Base-by-base conservation (phyloP, 2,329 filamentous ascomycete species). In the Penicillium sp. region DNA sequence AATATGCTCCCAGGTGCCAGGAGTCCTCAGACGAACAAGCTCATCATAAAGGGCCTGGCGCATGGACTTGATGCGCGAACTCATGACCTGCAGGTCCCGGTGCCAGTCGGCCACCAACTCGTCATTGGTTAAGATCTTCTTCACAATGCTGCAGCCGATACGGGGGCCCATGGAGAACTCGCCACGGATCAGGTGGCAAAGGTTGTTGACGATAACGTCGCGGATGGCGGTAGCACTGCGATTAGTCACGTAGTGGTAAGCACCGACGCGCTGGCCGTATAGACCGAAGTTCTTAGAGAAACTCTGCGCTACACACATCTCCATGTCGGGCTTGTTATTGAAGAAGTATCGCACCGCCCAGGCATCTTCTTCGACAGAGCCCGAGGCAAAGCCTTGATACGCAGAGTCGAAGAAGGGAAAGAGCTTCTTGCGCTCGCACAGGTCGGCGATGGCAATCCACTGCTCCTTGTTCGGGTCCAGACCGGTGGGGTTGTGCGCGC, bases 341-440 rank as follows among this genome's bases (percentile, higher is more conserved):
- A 96, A 84, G 74, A 98, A 97, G 83, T 96, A 90, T 67, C 91
- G 90, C 63, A 98, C 88, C 14, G 94, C 91, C 82, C 88, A 92
- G 62, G 91, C 92, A 74, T 99, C 95, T 60, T 88, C 87, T 69
- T 86, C 86, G 38, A 96, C 85, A 73, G 95, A 89, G 53, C 95
- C 95, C 2, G 94, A 96, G 1, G 94, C 94, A 73, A 98, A 99
- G 48, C 95, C 95, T 79, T 98, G 95, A 82, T 99, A 99, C 57
- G 94, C 94, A 61, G 88, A 92, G 82, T 99, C 95, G 79, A 99
- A 98, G 86, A 98, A 97, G 68, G 94, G 94, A 80, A 98, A 96
- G 77, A 96, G 91, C 66, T 87, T 87, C 83, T 91, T 95, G 72
- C 86, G 78, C 72, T 86, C 86, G 75, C 97, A 88, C 45, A 97